phyloP scores from a whole-genome alignment of 2,329 filamentous ascomycete genomes.

The Colletotrichum chrysophilum region DNA sequence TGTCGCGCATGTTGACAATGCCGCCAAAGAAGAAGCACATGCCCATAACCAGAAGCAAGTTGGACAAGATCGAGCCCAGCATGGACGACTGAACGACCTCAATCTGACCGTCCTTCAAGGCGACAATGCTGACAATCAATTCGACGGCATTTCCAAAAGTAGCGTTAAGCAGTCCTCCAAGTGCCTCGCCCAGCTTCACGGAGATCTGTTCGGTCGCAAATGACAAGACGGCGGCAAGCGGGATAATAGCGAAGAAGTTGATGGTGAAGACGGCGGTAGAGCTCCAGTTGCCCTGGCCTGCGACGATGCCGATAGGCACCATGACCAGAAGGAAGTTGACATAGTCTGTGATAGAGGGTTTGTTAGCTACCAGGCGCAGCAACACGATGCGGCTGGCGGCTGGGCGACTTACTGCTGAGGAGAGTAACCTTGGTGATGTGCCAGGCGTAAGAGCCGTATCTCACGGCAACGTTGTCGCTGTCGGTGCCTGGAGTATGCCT shows the following conservation, averaged over 20 bases:
- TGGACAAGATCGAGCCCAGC: slow-evolving; percentile 94
- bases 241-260: slow-evolving; percentile 83
- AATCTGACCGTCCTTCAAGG: slow-evolving; percentile 83
- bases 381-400: not conserved
- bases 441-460: slow-evolving; percentile 53
- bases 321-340: slow-evolving; percentile 76
- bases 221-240: slow-evolving; percentile 74
- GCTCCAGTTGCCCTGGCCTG: slow-evolving; percentile 66
- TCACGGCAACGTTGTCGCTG: slow-evolving; percentile 50
- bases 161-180: slow-evolving; percentile 77
- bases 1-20: slow-evolving; percentile 62
- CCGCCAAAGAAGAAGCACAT: slow-evolving; percentile 83
- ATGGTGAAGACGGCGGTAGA: slow-evolving; percentile 74
- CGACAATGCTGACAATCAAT: slow-evolving; percentile 88
- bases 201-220: slow-evolving; percentile 82
- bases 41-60: slow-evolving; percentile 85
- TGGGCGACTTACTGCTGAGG: slow-evolving; percentile 57
- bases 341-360: slow-evolving; percentile 46
- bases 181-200: slow-evolving; percentile 72
- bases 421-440: slow-evolving; percentile 63
- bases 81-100: slow-evolving; percentile 98
- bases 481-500: slow-evolving; percentile 58
- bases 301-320: slow-evolving; percentile 75
- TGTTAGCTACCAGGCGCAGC: not conserved
- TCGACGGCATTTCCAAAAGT: slow-evolving; percentile 84